Evolutionary conservation across 306 rosid genomes (phyloP), one percentile per base, ranked within the genome.

Genomic region (Spatholobus suberectus): DNA sequence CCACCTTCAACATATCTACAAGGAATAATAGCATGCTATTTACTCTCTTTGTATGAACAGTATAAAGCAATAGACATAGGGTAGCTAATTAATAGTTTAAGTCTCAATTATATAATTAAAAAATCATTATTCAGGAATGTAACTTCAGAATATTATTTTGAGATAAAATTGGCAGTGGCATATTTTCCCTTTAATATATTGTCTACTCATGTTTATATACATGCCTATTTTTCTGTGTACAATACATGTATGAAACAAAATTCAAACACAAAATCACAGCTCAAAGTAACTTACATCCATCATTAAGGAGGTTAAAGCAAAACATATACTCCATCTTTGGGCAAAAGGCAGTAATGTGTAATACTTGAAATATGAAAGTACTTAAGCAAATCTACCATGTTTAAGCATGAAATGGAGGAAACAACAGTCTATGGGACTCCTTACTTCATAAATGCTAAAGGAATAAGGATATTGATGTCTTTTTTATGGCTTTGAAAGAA

Each of bases 1-100:
- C 99, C 99, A 82, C 99, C 99, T 91, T 96, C 99, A 76, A 94
- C 99, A 74, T 92, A 87, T 68, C 99, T 96, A 71, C 73, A 78
- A 49, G 43, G 76, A 88, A 88, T 1, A 59, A 70, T 54, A 68
- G 79, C 24, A 78, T 10, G 44, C 37, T 75, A 59, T 40, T 70
- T 38, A 72, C 68, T 49, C 76, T 8, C 35, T 37, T 71, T 51
- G 47, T 70, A 72, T 73, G 27, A 67, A 67, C 55, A 73, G 62
- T 23, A 61, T 18, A 73, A 67, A 82, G 37, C 47, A 47, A 26
- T 57, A 27, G 46, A 37, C 27, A 79, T 75, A 55, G 46, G 37
- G 14, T 73, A 29, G 41, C 49, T 34, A 52, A 38, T 51, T 72
- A 77, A 61, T 59, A 59, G 72, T 70, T 46, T 37, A 38, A 61